phyloP scores from a whole-genome alignment of 441 rosid genomes.

The Eutrema salsugineum region DNA sequence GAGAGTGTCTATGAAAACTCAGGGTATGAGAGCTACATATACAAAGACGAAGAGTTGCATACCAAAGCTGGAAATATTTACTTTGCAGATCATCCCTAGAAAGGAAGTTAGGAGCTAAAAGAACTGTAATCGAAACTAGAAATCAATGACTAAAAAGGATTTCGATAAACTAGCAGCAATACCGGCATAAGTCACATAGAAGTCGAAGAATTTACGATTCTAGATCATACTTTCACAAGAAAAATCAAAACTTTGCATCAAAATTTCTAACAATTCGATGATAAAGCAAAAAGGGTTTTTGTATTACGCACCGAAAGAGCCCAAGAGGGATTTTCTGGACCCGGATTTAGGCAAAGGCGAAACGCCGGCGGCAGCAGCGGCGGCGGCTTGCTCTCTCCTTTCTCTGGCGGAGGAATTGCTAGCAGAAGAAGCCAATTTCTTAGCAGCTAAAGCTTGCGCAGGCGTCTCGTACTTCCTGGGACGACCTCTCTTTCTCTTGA shows the following conservation, averaged over 20 bases:
- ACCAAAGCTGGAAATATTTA: background rate
- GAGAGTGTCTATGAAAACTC: background rate
- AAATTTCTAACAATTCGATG: background rate
- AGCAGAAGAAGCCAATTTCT: constrained; percentile 56
- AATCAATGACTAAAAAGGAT: background rate
- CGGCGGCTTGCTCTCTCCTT: constrained; percentile 44
- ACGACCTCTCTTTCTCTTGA: constrained; percentile 69
- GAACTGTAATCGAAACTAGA: background rate
- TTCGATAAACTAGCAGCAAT: background rate
- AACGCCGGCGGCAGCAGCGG: constrained; percentile 30
- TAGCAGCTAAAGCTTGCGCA: constrained; percentile 79
- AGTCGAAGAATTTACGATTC: background rate
- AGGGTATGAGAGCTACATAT: background rate
- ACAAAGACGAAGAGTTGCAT: background rate
- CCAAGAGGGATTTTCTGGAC: constrained; percentile 41
- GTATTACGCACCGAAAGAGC: constrained; percentile 45
- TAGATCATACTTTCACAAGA: background rate
- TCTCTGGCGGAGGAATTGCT: constrained; percentile 36
- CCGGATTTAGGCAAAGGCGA: constrained; percentile 36
- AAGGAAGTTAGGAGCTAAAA: background rate
- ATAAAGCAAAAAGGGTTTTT: constrained; percentile 12
- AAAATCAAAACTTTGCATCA: background rate
- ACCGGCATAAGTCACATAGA: background rate
- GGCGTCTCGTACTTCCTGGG: constrained; percentile 93
- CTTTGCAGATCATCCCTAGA: background rate